Evolutionary conservation across 2,329 filamentous ascomycete genomes (phyloP), one percentile per base, ranked within the genome.

Genomic region (Fusarium mangiferae): DNA sequence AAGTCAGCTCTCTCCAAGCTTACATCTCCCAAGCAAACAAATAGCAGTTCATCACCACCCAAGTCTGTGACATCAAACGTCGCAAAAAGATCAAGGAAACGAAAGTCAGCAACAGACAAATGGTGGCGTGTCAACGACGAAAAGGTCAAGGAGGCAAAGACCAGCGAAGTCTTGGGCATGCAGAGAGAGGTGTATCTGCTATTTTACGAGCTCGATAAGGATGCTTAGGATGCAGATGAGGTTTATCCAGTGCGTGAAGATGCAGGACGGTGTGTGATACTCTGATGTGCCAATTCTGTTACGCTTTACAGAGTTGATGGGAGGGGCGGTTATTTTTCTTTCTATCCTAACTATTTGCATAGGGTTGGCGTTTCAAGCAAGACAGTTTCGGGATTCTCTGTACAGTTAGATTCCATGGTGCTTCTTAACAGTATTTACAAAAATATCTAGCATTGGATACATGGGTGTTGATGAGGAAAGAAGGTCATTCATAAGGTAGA

Each of bases 91-190:
- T 81, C 87, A 41, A 89, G 85, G 72, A 91, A 89, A 75, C 90
- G 88, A 68, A 91, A 90, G 78, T 57, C 76, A 78, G 63, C 75
- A 18, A 89, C 88, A 49, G 92, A 97, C 79, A 91, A 82, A 73
- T 99, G 96, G 96, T 99, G 96, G 96, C 91, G 96, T 41, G 97
- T 99, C 75, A 98, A 95, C 74, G 96, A 99, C 81, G 96, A 99
- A 75, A 98, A 97, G 83, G 90, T 98, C 78, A 96, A 96, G 80
- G 96, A 98, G 83, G 93, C 94, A 75, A 98, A 95, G 85, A 98
- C 95, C 11, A 90, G 88, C 62, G 96, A 99, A 76, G 94, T 99
- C 12, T 82, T 99, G 66, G 90, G 91, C 13, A 98, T 98, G 95
- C 95, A 98, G 83, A 92, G 92, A 78, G 96, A 99, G 83, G 96